Percentiles rank a stretch among this genome's conserved stretches.
Evolutionary conservation across 441 rosid genomes (phyloP).

Genomic region (Gossypium gossypioides): DNA sequence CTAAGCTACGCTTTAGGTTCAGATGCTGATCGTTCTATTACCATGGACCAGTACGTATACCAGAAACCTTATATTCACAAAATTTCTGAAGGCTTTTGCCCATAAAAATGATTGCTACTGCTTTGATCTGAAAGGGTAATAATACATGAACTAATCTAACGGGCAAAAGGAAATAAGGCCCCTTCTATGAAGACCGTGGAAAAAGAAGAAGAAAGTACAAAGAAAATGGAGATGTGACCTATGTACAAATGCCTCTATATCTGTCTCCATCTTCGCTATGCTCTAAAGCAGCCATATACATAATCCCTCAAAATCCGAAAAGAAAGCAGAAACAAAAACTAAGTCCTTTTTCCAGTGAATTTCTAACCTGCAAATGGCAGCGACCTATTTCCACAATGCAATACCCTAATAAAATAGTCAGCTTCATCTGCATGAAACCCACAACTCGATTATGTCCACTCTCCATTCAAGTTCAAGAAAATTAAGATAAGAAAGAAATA

Average conservation of each 20-base stretch:
- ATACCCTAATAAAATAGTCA: constrained; percentile 33
- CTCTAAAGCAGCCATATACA: constrained; percentile 60
- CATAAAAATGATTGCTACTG: constrained; percentile 37
- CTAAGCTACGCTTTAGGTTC: neutral
- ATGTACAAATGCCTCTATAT: constrained; percentile 49
- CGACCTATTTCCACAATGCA: constrained; percentile 18
- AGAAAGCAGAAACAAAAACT: constrained; percentile 3
- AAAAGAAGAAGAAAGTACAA: constrained; percentile 17
- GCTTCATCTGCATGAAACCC: constrained; percentile 46
- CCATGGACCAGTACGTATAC: constrained; percentile 14
- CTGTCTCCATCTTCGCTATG: constrained; percentile 40
- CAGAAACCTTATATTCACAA: constrained; percentile 44
- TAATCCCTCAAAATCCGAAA: constrained; percentile 19
- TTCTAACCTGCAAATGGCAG: constrained; percentile 23
- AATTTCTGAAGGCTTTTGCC: constrained; percentile 42
- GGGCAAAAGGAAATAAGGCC: constrained; percentile 27
- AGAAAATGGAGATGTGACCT: constrained; percentile 41
- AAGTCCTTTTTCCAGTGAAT: constrained; percentile 9
- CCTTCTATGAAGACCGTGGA: constrained; percentile 23
- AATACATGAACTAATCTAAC: constrained; percentile 44
- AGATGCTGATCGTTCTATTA: constrained; percentile 13
- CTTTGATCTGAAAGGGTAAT: constrained; percentile 36
- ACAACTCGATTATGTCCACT: constrained; percentile 11
- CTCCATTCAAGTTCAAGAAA: constrained; percentile 6
- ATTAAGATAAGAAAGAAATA: neutral